Conservation (phyloP, 2,329 filamentous ascomycete genomes). For the Nemania sp. region DNA sequence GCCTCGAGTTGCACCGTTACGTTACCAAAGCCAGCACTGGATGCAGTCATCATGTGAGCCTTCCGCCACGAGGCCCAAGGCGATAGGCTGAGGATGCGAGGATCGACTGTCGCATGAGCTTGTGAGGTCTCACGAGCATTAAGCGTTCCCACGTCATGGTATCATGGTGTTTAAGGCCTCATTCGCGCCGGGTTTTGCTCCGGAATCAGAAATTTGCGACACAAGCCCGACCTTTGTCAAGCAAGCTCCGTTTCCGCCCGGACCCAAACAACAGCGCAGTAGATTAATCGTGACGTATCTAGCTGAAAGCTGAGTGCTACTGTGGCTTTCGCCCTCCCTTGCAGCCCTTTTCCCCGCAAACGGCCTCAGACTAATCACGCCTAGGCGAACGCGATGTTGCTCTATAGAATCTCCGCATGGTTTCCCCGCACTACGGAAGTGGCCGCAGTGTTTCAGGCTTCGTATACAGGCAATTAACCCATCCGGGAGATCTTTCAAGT, state of each 20-base stretch:
- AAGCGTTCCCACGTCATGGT: slow-evolving; percentile 23
- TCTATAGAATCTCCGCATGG: slow-evolving; percentile 5
- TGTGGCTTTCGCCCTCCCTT: neutral
- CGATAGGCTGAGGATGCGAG: slow-evolving; percentile 14
- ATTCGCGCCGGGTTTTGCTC: neutral
- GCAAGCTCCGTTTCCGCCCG: too few relatives aligned
- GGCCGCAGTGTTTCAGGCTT: neutral
- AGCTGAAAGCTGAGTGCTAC: slow-evolving; percentile 7
- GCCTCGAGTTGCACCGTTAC: slow-evolving; percentile 2
- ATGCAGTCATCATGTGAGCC: slow-evolving; percentile 13
- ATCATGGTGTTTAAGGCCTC: slow-evolving; percentile 19
- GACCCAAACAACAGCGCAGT: too few relatives aligned
- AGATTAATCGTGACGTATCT: too few relatives aligned
- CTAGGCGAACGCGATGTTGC: neutral
- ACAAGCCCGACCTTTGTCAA: neutral
- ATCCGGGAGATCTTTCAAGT: too few relatives aligned
- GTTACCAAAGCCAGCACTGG: slow-evolving; percentile 1
- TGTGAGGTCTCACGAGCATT: slow-evolving; percentile 25
- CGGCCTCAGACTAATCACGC: neutral
- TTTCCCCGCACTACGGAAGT: slow-evolving; percentile 10
- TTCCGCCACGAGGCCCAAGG: slow-evolving; percentile 21
- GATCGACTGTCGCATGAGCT: slow-evolving; percentile 17
- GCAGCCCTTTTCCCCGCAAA: slow-evolving; percentile 7
- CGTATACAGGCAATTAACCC: too few relatives aligned
- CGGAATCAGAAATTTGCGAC: slow-evolving; percentile 2